Base-by-base conservation (phyloP, 2,329 filamentous ascomycete genomes). In the Pestalotiopsis sp. region DNA sequence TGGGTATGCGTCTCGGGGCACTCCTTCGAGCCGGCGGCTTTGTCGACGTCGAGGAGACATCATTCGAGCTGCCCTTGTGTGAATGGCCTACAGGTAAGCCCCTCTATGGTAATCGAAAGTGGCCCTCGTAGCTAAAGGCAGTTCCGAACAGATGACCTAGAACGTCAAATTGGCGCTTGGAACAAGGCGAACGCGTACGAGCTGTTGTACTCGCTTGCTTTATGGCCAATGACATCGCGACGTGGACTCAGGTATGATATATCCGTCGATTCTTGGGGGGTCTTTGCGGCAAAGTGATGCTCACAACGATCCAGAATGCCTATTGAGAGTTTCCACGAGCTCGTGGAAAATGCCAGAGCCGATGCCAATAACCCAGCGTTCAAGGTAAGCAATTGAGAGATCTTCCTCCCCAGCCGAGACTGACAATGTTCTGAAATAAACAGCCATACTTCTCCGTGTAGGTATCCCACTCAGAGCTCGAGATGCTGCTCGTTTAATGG, bases 1-100 rank as follows among this genome's bases (percentile, higher is more conserved):
- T 88, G 39, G 88, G 90, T 12, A 81, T 90, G 67, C 87, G 86
- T 58, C 79, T 94, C 70, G 84, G 84, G n/a, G 80, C 76, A 20
- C 85, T 89, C 81, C 86, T 92, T 81, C 82, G 81, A 59, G 83
- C 82, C 61, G 88, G 89, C 7, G 92, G 92, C 0, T 91, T 94
- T 75, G 87, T 87, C 5, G 89, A 93, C 49, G 85, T 94, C 56
- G 91, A 93, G 74, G 84, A 85, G 67, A 72, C 76, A 67, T 77
- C 93, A 81, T 85, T 94, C 69, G 89, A 85, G 65, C 78, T 94
- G 65, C 92, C 91, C 17, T 87, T 93, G 78, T 92, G 90, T 76
- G 88, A 83, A 38, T 94, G 92, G 92, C 84, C 90, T 23, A 88
- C 78, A 71, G 86, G 92, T 94, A 82, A 74, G 85, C 27, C 23